Evolutionary conservation across 805 yeast genomes (phyloP).

Genomic region (Hanseniaspora lindneri): DNA sequence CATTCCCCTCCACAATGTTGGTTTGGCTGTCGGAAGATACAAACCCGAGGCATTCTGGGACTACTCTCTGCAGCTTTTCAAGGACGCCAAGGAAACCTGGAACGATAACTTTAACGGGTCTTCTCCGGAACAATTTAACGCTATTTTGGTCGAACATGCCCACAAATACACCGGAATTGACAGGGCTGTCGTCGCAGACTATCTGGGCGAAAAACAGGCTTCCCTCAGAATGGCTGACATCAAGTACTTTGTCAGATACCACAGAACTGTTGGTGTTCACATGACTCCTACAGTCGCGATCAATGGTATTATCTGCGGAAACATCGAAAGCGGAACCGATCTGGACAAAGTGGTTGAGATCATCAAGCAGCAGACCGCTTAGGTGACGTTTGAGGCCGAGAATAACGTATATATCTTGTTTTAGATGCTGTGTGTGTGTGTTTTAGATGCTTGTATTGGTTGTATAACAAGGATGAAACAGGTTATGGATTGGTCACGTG

Average conservation of each 20-base stretch:
- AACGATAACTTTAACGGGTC: constrained; percentile 49
- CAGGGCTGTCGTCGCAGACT: constrained; percentile 27
- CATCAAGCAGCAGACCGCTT: constrained; percentile 17
- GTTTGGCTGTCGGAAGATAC: constrained; percentile 53
- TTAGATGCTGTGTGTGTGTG: background rate
- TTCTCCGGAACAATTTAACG: constrained; percentile 46
- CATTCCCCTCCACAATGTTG: constrained; percentile 54
- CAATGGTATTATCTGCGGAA: constrained; percentile 50
- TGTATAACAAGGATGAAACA: no score
- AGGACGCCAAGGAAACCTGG: constrained; percentile 37
- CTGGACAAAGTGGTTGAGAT: constrained; percentile 31
- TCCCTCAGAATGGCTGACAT: constrained; percentile 41
- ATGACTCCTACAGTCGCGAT: constrained; percentile 72
- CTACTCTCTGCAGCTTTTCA: constrained; percentile 45
- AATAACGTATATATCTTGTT: no score
- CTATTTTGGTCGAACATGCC: constrained; percentile 41
- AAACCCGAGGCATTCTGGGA: constrained; percentile 46
- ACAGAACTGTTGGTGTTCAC: constrained; percentile 68
- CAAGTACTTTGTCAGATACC: constrained; percentile 61
- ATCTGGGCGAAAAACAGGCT: constrained; percentile 20
- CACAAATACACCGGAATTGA: constrained; percentile 31
- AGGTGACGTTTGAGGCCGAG: background rate
- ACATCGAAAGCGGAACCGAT: constrained; percentile 52
- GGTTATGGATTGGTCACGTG: no score
- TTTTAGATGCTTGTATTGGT: background rate